Evolutionary conservation across 148 eudicot species (phyloP), one percentile per base, ranked within the genome.

Genomic region (Nyssa sinensis): DNA sequence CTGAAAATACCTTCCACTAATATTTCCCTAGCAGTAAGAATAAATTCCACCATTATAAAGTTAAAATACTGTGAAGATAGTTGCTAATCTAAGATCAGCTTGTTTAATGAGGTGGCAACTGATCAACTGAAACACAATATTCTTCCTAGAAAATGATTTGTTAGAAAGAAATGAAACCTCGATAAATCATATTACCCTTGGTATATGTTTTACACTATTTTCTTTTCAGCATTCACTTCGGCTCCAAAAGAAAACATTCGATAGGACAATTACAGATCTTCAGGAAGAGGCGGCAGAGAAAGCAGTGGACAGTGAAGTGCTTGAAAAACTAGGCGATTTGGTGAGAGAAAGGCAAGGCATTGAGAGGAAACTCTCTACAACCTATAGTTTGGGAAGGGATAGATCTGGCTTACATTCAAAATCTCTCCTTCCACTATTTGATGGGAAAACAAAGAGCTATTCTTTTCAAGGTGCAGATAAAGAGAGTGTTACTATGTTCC

Each of bases 371-470:
- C 97, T 95, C 66, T 92, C 93, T 1, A 90, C 98, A 32, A 85
- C 90, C 8, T 95, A 95, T 74, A 95, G 98, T 79, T 80, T 95
- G 72, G 94, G 94, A 59, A 85, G 90, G 67, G 98, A 95, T 72
- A 79, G 66, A 69, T 69, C 70, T 53, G 73, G 49, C 37, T 37
- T 79, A 49, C 75, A 69, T 9, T 59, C 84, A 31, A 89, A 81
- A 67, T 85, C 91, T 35, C 66, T 88, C 24, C 90, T 95, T 67
- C 98, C 98, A 8, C n/a, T 92, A 28, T 82, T 79, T 35, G 80
- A 85, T 69, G 75, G 78, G 7, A 87, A 82, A 74, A 77, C 81
- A 23, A 87, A 77, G 76, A 90, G 93, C 79, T 84, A 82, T 33
- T 90, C 96, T 5, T 88, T 88, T 72, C 89, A 69, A 70, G 87